These are phyloP conservation scores for Saccharomyces hybrid DNA, from an alignment of 1,139 yeast species.

Conservation along the genomic window DNA sequence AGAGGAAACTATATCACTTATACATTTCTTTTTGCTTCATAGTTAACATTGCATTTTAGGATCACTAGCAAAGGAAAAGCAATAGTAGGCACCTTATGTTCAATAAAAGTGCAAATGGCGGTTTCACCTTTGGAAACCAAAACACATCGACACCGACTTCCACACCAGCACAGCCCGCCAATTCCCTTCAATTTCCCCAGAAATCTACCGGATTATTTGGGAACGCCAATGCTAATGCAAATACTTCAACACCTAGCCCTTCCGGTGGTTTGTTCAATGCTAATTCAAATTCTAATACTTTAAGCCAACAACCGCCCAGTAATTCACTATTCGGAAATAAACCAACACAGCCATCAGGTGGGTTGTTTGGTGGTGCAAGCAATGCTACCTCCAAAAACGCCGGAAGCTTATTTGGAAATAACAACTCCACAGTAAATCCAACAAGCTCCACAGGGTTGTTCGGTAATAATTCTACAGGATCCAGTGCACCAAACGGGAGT, in stretches of 20 bases:
- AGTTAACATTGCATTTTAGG: neutral
- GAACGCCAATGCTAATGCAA: constrained; percentile 10
- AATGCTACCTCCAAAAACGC: neutral
- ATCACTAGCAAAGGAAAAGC: neutral
- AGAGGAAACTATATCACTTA: neutral
- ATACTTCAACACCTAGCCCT: constrained; percentile 26
- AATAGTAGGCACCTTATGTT: constrained; percentile 16
- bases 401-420: constrained; percentile 6
- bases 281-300: constrained; percentile 3
- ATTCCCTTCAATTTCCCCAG: constrained; percentile 20
- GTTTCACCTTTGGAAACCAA: constrained; percentile 23
- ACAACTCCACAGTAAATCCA: neutral
- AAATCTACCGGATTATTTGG: constrained; percentile 24
- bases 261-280: constrained; percentile 16
- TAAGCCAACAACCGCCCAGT: constrained; percentile 3
- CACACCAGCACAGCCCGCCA: constrained; percentile 25
- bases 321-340: constrained; percentile 31
- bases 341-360: constrained; percentile 12
- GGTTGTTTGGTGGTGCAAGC: constrained; percentile 29
- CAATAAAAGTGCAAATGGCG: constrained; percentile 18
- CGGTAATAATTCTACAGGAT: constrained; percentile 9
- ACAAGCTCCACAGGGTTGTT: constrained; percentile 7
- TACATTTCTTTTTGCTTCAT: neutral
- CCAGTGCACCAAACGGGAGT: constrained; percentile 11
- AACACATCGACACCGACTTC: constrained; percentile 31